A percentile compares a stretch with the other conserved stretches of the same genome.
phyloP scores from a whole-genome alignment of 768 basidiomycete species.

The Boletus reticuloceps region DNA sequence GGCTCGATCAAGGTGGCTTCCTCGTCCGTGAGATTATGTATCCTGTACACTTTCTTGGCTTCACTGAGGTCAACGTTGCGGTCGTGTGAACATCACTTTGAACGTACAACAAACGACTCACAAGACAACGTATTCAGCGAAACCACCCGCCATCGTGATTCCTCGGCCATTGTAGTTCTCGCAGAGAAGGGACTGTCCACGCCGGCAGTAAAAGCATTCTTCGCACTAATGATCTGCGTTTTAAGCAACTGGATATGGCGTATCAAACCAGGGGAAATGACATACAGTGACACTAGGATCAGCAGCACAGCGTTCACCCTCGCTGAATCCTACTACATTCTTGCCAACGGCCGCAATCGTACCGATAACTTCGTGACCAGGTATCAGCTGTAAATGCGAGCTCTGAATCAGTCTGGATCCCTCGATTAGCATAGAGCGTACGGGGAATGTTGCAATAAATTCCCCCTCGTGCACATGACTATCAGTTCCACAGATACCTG shows the following conservation, averaged over 20 bases:
- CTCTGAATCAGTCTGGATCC: background rate
- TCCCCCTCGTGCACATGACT: constrained; percentile 57
- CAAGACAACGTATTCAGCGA: constrained; percentile 84
- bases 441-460: constrained; percentile 59
- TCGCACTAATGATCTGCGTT: constrained; percentile 52
- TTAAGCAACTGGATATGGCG: background rate
- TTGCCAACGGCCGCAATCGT: constrained; percentile 68
- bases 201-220: constrained; percentile 80
- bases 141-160: constrained; percentile 76
- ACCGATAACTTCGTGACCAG: constrained; percentile 72
- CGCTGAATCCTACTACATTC: constrained; percentile 66
- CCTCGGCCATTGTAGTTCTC: constrained; percentile 79
- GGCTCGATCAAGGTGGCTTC: constrained; percentile 85
- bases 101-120: constrained; percentile 34
- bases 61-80: constrained; percentile 35
- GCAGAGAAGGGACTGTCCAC: constrained; percentile 73
- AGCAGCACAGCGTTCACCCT: constrained; percentile 79
- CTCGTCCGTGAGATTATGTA: constrained; percentile 79
- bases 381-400: constrained; percentile 46
- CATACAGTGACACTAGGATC: constrained; percentile 70
- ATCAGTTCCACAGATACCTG: constrained; percentile 58
- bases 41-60: constrained; percentile 75
- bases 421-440: background rate
- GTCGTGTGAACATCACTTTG: background rate
- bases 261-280: constrained; percentile 7